These are phyloP conservation scores for Dipodascus geniculatus DNA, from an alignment of 805 yeast species.

Conservation along the genomic window DNA sequence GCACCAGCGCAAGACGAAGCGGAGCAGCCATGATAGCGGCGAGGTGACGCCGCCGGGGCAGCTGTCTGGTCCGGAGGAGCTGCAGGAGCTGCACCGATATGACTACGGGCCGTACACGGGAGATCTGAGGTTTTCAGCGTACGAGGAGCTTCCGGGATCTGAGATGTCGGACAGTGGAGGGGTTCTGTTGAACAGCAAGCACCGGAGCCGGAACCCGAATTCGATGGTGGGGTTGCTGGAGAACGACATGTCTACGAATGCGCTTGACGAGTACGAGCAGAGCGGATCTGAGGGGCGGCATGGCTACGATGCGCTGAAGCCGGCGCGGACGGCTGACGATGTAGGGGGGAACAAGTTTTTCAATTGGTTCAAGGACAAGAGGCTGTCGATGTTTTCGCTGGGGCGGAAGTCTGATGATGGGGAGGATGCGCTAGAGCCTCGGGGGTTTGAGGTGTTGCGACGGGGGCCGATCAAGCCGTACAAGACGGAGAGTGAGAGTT, in stretches of 20 bases:
- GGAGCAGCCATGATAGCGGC: not conserved
- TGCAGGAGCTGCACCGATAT: not conserved
- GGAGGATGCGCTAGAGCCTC: conserved; percentile 6
- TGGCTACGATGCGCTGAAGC: not conserved
- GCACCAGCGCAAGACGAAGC: not conserved
- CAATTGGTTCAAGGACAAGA: not conserved
- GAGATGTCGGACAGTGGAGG: not conserved
- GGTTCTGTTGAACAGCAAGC: not conserved
- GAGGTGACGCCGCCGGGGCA: not conserved
- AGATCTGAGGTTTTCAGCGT: not conserved
- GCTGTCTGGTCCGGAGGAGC: not conserved
- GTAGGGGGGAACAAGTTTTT: not conserved
- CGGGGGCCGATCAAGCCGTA: conserved; percentile 12
- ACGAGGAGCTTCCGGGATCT: not conserved
- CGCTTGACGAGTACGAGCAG: not conserved
- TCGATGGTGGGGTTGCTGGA: not conserved
- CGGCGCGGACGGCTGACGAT: not conserved
- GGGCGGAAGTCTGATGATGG: not conserved
- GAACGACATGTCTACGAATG: not conserved
- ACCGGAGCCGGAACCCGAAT: not conserved
- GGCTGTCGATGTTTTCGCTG: not conserved
- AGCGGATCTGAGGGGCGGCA: not conserved
- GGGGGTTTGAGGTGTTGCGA: conserved; percentile 14
- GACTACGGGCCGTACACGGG: not conserved
- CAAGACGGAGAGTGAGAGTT: not conserved